phyloP scores from a whole-genome alignment of 306 rosid genomes.

The Rosa multiflora region DNA sequence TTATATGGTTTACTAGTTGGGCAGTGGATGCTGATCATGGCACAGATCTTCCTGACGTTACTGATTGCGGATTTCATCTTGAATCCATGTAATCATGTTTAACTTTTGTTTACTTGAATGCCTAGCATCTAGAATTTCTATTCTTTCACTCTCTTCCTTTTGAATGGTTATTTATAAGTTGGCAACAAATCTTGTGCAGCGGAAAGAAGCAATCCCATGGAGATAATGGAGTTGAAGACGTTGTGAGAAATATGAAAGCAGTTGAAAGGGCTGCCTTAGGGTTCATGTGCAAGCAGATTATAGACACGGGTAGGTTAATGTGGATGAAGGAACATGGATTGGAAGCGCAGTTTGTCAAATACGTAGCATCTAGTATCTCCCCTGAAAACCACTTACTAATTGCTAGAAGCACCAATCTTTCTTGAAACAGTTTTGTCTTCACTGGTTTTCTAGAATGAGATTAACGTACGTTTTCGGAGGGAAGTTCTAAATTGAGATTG shows the following conservation, averaged over 20 bases:
- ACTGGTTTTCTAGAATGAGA: not conserved
- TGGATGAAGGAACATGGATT: constrained; percentile 76
- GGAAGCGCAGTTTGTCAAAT: constrained; percentile 65
- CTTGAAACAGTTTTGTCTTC: not conserved
- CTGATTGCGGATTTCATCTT: constrained; percentile 34
- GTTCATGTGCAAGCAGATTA: constrained; percentile 90
- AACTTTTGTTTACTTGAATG: constrained; percentile 7
- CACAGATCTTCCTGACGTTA: constrained; percentile 55
- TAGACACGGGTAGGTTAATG: constrained; percentile 82
- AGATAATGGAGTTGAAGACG: constrained; percentile 48
- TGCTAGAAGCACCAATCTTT: constrained; percentile 35
- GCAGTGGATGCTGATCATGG: constrained; percentile 83
- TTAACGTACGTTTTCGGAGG: not conserved
- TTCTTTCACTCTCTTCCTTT: not conserved
- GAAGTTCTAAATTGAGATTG: not conserved
- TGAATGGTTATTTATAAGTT: constrained; percentile 1
- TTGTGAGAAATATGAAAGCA: constrained; percentile 60
- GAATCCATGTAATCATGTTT: constrained; percentile 49
- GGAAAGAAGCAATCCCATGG: constrained; percentile 42
- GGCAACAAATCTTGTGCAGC: constrained; percentile 36
- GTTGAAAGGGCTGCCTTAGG: constrained; percentile 77
- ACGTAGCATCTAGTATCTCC: constrained; percentile 66
- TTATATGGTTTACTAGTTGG: constrained; percentile 98
- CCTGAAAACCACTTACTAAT: constrained; percentile 89
- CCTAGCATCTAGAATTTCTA: not conserved